Conservation (phyloP, 2,329 filamentous ascomycete species). For the Xylariales sp. region DNA sequence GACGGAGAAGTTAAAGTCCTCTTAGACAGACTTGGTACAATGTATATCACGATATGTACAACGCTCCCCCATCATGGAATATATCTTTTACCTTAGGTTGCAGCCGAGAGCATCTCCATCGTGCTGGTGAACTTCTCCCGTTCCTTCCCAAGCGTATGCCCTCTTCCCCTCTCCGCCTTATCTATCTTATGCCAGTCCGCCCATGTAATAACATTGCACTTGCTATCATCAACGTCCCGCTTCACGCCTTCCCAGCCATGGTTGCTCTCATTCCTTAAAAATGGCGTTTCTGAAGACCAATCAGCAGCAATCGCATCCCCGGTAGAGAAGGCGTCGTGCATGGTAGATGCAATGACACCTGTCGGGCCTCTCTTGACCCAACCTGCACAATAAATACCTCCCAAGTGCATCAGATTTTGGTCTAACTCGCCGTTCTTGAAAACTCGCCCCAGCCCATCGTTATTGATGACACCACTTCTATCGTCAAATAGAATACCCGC, state of each 20-base stretch:
- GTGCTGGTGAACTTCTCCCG: conserved; percentile 65
- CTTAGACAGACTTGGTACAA: conserved; percentile 22
- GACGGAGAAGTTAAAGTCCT: conserved; percentile 83
- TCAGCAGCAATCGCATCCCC: conserved; percentile 81
- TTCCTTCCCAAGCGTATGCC: conserved; percentile 65
- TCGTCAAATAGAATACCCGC: conserved; percentile 76
- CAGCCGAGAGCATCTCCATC: conserved; percentile 52
- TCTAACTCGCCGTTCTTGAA: conserved; percentile 24
- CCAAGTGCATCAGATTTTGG: conserved; percentile 40
- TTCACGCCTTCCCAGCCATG: conserved; percentile 75
- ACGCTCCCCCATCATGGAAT: neutral
- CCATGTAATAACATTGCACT: conserved; percentile 69
- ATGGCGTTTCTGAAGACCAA: conserved; percentile 48
- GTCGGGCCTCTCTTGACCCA: conserved; percentile 96
- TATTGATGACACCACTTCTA: conserved; percentile 69
- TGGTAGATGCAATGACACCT: conserved; percentile 91
- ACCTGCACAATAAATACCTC: conserved; percentile 85
- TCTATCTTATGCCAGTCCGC: conserved; percentile 82
- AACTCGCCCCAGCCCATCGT: conserved; percentile 76
- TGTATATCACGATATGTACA: conserved; percentile 8
- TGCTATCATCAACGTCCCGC: conserved; percentile 49
- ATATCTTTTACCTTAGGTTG: conserved; percentile 29
- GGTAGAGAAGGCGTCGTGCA: conserved; percentile 89
- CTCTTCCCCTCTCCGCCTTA: conserved; percentile 64
- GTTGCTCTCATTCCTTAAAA: conserved; percentile 28